A percentile compares a stretch with the other conserved stretches of the same genome.
phyloP scores from a whole-genome alignment of 768 basidiomycete genomes.

The Russula foetens region DNA sequence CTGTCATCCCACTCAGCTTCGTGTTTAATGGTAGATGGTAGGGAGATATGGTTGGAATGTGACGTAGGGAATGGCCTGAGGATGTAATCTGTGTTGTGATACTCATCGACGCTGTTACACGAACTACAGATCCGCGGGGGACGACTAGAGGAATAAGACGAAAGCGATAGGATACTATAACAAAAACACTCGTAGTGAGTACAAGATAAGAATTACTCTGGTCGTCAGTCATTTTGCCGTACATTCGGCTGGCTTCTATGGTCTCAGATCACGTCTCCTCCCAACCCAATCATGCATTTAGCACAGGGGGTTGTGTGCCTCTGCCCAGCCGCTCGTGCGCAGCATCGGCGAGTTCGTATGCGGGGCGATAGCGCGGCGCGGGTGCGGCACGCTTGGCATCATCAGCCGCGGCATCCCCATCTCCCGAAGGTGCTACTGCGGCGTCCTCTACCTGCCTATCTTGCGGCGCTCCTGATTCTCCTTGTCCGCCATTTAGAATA shows the following conservation, averaged over 20 bases:
- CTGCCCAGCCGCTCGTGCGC: constrained; percentile 19
- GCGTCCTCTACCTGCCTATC: neutral
- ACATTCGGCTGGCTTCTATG: neutral
- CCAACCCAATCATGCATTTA: neutral
- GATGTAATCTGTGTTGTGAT: too few species aligned
- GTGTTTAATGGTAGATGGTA: too few species aligned
- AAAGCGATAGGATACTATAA: neutral
- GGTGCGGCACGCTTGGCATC: neutral
- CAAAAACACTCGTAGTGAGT: neutral
- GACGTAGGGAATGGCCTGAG: too few species aligned
- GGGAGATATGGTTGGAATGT: too few species aligned
- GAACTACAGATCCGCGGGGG: neutral
- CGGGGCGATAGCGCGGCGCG: constrained; percentile 52
- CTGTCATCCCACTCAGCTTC: too few species aligned
- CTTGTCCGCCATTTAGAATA: neutral
- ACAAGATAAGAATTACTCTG: neutral
- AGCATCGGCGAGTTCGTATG: constrained; percentile 73
- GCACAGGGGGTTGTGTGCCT: constrained; percentile 10
- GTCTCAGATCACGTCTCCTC: neutral
- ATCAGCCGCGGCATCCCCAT: constrained; percentile 8
- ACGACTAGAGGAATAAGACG: neutral
- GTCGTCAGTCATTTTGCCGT: too few species aligned
- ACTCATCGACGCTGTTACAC: neutral
- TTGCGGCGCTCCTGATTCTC: neutral
- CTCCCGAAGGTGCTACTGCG: neutral